Percentiles rank a stretch among this genome's conserved stretches.
phyloP scores from a whole-genome alignment of 2,329 filamentous ascomycete species.

The Ceratocystis destructans region DNA sequence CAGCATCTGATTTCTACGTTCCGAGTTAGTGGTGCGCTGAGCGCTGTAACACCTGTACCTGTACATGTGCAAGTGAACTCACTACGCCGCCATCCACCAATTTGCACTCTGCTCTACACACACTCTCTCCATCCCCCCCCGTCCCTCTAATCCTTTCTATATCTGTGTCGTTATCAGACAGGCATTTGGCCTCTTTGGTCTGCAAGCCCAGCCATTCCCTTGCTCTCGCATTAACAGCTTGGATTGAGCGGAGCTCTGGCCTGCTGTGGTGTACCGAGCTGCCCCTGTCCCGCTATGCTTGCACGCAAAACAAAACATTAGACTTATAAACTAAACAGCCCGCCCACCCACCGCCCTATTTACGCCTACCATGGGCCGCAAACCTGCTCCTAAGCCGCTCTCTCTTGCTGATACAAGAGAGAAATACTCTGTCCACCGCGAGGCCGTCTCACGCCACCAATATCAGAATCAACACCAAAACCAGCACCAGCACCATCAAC shows the following conservation, averaged over 20 bases:
- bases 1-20: no score
- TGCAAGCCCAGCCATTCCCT: background rate
- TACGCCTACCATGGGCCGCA: conserved; percentile 39
- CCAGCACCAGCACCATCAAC: background rate
- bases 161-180: background rate
- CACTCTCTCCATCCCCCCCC: no score
- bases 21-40: no score
- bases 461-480: background rate
- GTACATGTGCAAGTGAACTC: no score
- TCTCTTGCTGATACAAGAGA: conserved; percentile 32
- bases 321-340: conserved; percentile 1
- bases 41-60: no score
- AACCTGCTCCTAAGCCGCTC: conserved; percentile 45
- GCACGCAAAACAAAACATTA: background rate
- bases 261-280: background rate
- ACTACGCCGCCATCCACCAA: no score
- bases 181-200: background rate
- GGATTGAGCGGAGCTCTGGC: background rate
- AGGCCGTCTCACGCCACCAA: conserved; percentile 3
- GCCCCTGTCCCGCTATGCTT: background rate
- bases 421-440: conserved; percentile 7
- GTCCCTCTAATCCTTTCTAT: background rate
- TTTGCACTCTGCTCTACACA: background rate
- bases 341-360: background rate
- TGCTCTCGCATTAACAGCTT: background rate